phyloP scores from a whole-genome alignment of 306 rosid genomes.

The Macrotyloma uniflorum region DNA sequence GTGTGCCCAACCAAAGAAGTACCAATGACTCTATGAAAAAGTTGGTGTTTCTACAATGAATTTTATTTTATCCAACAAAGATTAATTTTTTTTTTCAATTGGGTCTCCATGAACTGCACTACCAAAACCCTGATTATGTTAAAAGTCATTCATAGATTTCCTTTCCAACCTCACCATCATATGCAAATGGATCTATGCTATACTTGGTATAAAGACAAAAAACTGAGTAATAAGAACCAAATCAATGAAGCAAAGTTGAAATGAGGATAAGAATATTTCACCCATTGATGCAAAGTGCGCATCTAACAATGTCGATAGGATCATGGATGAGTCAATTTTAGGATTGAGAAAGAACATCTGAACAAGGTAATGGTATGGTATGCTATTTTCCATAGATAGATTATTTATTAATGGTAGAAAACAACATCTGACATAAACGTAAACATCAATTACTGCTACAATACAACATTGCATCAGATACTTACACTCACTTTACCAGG shows the following conservation, averaged over 20 bases:
- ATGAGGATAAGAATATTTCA: neutral
- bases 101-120: neutral
- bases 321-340: conserved; percentile 13
- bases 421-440: conserved; percentile 9
- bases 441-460: conserved; percentile 13
- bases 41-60: neutral
- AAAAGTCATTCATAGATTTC: neutral
- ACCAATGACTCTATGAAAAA: neutral
- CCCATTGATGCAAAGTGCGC: neutral
- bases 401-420: neutral
- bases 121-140: neutral
- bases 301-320: neutral
- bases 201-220: neutral
- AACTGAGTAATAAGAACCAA: neutral
- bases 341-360: conserved; percentile 15
- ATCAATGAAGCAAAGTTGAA: neutral
- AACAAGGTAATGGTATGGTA: neutral
- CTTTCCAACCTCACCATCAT: neutral
- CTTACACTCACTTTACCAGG: conserved; percentile 20
- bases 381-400: neutral
- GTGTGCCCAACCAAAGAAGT: neutral
- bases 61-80: neutral
- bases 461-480: conserved; percentile 3
- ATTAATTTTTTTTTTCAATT: neutral
- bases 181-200: neutral